Base-by-base conservation (phyloP, 2,329 filamentous ascomycete genomes). In the Fusarium coicis region DNA sequence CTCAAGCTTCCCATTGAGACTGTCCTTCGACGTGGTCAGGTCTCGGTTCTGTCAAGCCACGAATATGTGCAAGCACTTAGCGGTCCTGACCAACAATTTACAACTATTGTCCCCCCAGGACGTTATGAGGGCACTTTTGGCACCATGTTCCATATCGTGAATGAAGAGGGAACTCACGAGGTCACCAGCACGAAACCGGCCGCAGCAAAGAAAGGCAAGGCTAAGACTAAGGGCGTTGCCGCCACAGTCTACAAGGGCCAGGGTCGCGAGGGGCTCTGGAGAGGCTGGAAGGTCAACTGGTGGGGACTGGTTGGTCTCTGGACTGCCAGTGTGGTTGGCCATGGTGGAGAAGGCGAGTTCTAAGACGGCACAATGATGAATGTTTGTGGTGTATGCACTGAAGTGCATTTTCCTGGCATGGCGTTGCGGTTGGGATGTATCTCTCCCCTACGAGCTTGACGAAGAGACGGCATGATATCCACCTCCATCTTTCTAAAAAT, bases 1-100 rank as follows among this genome's bases (percentile, higher is more conserved):
- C 83, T 97, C 74, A 95, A 96, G 78, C 89, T 98, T 18, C 96
- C 96, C 0, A 86, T 98, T 9, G 96, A 99, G 83, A 98, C 96
- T 2, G 93, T 97, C 21, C 88, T 98, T 12, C 92, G 96, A 53
- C 90, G 96, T 67, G 96, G 94, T 10, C 96, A 99, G 82, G 92
- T 96, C 66, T 87, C 91, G 4, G 90, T 94, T 2, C 87, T 94
- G 50, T 87, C 87, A 21, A 86, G 87, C 19, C 86, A 87, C 3
- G 77, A 83, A 16, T 88, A 90, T 63, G 73, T 87, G 5, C 80
- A 81, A 16, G 88, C 90, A 1, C 81, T 89, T 7, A 84, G 86
- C 26, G 78, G 78, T 47, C 78, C 81, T 34, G 81, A 80, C 7
- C 80, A 81, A 37, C 80, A 82, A 53, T 79, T 93, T 50, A 91